Evolutionary conservation across 2,329 filamentous ascomycete species (phyloP).

Genomic region (Botryotinia narcissicola): DNA sequence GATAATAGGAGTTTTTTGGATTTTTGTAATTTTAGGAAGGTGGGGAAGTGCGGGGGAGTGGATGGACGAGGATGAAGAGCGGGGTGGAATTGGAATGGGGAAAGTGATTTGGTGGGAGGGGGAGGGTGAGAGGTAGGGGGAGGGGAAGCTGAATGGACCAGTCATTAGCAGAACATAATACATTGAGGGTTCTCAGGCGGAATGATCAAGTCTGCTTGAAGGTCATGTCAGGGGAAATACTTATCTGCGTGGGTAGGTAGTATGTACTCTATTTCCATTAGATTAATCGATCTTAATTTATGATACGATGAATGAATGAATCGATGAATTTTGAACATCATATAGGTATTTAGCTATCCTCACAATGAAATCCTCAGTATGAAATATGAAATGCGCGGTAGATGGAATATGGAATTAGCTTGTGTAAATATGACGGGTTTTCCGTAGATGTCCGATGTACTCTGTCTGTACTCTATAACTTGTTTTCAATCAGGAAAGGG

Average conservation of each 20-base stretch:
- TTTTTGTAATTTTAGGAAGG: conserved; percentile 1
- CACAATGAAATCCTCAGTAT: no score
- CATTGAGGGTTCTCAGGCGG: not conserved
- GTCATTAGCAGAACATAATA: not conserved
- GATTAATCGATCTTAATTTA: not conserved
- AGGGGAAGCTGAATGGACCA: not conserved
- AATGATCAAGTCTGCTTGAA: not conserved
- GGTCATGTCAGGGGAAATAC: not conserved
- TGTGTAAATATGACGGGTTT: no score
- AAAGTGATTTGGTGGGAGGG: not conserved
- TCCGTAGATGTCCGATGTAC: no score
- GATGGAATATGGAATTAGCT: no score
- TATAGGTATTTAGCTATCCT: not conserved
- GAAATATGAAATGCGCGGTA: no score
- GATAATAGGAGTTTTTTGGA: not conserved
- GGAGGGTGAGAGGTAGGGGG: no score
- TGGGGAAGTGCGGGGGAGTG: not conserved
- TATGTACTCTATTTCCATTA: not conserved
- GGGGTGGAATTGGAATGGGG: not conserved
- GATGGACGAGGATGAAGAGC: not conserved
- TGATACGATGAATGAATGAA: not conserved
- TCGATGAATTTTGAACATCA: not conserved
- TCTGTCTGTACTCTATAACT: no score
- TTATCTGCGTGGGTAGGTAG: not conserved
- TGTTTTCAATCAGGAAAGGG: no score